A percentile compares a stretch with the other conserved stretches of the same genome.
phyloP scores from a whole-genome alignment of 2,329 filamentous ascomycete genomes.

The Aspergillus unguis region DNA sequence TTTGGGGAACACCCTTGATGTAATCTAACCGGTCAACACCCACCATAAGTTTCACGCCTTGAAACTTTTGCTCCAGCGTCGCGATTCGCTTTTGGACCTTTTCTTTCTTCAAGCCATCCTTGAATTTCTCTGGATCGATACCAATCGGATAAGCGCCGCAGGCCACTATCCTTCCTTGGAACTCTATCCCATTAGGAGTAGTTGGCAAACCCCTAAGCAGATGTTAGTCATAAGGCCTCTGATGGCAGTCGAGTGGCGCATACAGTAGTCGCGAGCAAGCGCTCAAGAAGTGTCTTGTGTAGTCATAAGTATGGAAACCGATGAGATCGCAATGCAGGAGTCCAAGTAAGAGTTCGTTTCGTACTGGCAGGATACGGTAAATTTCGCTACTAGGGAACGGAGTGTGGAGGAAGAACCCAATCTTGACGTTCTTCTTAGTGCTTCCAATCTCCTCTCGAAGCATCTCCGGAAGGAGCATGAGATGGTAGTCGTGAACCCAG shows the following conservation, averaged over 20 bases:
- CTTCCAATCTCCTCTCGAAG: conserved; percentile 82
- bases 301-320: conserved; percentile 98
- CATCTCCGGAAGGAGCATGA: conserved; percentile 96
- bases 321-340: conserved; percentile 92
- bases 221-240: conserved; percentile 11
- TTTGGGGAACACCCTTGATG: conserved; percentile 98
- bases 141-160: conserved; percentile 97
- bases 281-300: conserved; percentile 95
- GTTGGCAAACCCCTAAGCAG: conserved; percentile 53
- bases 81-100: conserved; percentile 86
- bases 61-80: conserved; percentile 81
- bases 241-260: conserved; percentile 27
- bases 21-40: conserved; percentile 96
- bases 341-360: conserved; percentile 81
- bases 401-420: conserved; percentile 97
- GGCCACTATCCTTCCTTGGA: conserved; percentile 80
- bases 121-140: conserved; percentile 95
- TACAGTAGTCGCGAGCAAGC: conserved; percentile 91
- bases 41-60: conserved; percentile 93
- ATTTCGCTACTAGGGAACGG: conserved; percentile 97
- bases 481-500: conserved; percentile 98
- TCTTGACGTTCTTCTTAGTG: conserved; percentile 86
- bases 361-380: conserved; percentile 89
- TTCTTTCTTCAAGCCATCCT: conserved; percentile 78
- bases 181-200: conserved; percentile 90